These are phyloP conservation scores for Colletotrichum chrysophilum DNA, from an alignment of 2,329 filamentous ascomycete genomes.

Conservation along the genomic window DNA sequence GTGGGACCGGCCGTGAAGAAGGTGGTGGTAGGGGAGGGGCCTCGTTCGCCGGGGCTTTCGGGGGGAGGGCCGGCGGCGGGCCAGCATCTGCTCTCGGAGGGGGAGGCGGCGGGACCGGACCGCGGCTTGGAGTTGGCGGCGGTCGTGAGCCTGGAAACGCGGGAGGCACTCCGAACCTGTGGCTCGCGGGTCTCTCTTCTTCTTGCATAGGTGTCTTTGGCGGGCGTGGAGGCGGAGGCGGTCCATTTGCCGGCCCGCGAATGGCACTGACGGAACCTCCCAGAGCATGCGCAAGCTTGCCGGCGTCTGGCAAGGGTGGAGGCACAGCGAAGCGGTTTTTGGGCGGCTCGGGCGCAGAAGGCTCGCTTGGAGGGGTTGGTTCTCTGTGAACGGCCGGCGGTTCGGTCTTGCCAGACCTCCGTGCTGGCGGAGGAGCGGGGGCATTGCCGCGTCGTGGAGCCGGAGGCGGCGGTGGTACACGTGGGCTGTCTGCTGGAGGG, in stretches of 20 bases:
- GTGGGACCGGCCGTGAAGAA: slow-evolving; percentile 56
- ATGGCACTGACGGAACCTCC: slow-evolving; percentile 41
- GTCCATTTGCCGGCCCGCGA: slow-evolving; percentile 42
- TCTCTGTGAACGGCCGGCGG: slow-evolving; percentile 39
- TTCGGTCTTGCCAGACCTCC: slow-evolving; percentile 62
- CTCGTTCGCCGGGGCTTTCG: slow-evolving; percentile 48
- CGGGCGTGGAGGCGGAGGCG: slow-evolving; percentile 71
- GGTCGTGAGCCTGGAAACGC: slow-evolving; percentile 73
- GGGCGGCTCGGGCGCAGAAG: slow-evolving; percentile 66
- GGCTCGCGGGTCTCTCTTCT: slow-evolving; percentile 52
- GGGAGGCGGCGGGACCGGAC: slow-evolving; percentile 74
- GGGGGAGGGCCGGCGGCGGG: slow-evolving; percentile 50
- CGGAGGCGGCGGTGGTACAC: slow-evolving; percentile 47
- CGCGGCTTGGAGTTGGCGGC: slow-evolving; percentile 77
- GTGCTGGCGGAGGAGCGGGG: slow-evolving; percentile 63
- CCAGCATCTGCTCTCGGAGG: slow-evolving; percentile 46
- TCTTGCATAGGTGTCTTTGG: slow-evolving; percentile 77
- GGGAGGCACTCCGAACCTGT: slow-evolving; percentile 79
- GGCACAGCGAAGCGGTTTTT: slow-evolving; percentile 59
- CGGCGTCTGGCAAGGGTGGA: slow-evolving; percentile 87
- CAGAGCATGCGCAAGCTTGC: slow-evolving; percentile 74
- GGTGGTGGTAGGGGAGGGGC: slow-evolving; percentile 58
- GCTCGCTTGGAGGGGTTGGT: slow-evolving; percentile 70
- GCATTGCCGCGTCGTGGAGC: slow-evolving; percentile 46
- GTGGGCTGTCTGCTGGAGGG: slow-evolving; percentile 26